Base-by-base conservation (phyloP, 495 filamentous ascomycete genomes). In the Gamarada debralockiae region DNA sequence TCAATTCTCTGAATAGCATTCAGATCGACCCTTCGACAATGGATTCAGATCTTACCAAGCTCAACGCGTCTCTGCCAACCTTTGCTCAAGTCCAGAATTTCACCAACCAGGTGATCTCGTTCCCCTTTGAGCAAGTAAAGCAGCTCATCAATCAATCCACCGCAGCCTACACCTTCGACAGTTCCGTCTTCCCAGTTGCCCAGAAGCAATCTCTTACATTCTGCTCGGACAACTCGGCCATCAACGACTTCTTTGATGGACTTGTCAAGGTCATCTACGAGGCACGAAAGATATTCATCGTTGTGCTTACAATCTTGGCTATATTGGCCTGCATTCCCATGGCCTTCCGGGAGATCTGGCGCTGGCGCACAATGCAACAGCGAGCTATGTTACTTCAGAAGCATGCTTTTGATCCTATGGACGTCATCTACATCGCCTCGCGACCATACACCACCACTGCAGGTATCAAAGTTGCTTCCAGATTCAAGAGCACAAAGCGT, bases 371-470 rank as follows among this genome's bases (percentile, higher is more conserved):
- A 7, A 86, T 87, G 76, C 79, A 84, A 64, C 67, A 84, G 52
- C 84, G 86, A 27, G 77, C 89, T 13, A 69, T 78, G 42, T 72
- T 90, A 21, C 74, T 96, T 42, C 74, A 73, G 42, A 78, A 83
- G 48, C 69, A 84, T 18, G 77, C 79, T 10, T 74, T 67, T 50
- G 91, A 97, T 57, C 82, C 86, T 2, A 82, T 96, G 77, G 95
- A 97, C 65, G 84, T 92, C 17, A 79, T 96, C 43, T 92, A 96
- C 64, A 87, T 96, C 42, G 81, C 83, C 14, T 95, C 90, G 17
- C 77, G 89, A 3, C 90, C 92, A 5, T 80, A 83, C 54, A 85
- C 88, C 0, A 76, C 86, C 1, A 75, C 77, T 5, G 61, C 75
- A 6, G 93, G 93, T 24, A 80, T 96, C 63, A 84, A 80, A 69